These are phyloP conservation scores for Lyophyllum semitale DNA, from an alignment of 768 basidiomycete species.

Conservation along the genomic window DNA sequence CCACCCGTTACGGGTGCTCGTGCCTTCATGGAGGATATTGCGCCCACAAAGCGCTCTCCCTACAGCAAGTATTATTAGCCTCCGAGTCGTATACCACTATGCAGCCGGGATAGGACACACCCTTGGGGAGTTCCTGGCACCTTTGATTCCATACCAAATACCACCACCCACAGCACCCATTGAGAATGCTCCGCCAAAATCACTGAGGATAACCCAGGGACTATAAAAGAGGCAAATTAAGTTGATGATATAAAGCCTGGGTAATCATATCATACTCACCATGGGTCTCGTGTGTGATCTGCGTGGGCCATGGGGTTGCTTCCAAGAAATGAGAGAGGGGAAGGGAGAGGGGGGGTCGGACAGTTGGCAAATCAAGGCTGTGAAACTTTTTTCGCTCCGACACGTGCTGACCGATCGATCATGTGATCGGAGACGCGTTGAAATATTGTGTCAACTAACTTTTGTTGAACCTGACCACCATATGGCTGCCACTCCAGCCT, in stretches of 20 bases:
- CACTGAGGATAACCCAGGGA: slow-evolving; percentile 98
- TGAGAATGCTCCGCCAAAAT: slow-evolving; percentile 96
- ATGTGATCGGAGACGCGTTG: slow-evolving; percentile 35
- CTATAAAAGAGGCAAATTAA: slow-evolving; percentile 40
- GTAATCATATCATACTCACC: slow-evolving; percentile 45
- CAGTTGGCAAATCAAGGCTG: slow-evolving; percentile 13
- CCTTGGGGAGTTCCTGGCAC: slow-evolving; percentile 93
- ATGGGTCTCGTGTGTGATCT: slow-evolving; percentile 93
- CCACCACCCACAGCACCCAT: slow-evolving; percentile 98
- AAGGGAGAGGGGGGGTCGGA: slow-evolving; percentile 4
- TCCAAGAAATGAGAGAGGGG: slow-evolving; percentile 16
- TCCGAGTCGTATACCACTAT: slow-evolving; percentile 1
- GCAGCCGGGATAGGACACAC: slow-evolving; percentile 42
- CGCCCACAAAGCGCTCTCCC: slow-evolving; percentile 95
- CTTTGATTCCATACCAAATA: slow-evolving; percentile 99
- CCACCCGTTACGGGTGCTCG: slow-evolving; percentile 97
- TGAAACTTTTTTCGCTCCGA: slow-evolving; percentile 33
- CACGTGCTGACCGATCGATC: slow-evolving; percentile 28
- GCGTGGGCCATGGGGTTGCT: slow-evolving; percentile 72
- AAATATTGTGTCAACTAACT: slow-evolving; percentile 2
- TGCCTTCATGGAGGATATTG: slow-evolving; percentile 95
- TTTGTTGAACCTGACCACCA: not conserved
- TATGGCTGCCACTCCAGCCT: slow-evolving; percentile 29
- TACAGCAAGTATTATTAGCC: slow-evolving; percentile 28
- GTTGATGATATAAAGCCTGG: not conserved